Conservation (phyloP, 768 basidiomycete genomes). For the Mycena rebaudengoi region DNA sequence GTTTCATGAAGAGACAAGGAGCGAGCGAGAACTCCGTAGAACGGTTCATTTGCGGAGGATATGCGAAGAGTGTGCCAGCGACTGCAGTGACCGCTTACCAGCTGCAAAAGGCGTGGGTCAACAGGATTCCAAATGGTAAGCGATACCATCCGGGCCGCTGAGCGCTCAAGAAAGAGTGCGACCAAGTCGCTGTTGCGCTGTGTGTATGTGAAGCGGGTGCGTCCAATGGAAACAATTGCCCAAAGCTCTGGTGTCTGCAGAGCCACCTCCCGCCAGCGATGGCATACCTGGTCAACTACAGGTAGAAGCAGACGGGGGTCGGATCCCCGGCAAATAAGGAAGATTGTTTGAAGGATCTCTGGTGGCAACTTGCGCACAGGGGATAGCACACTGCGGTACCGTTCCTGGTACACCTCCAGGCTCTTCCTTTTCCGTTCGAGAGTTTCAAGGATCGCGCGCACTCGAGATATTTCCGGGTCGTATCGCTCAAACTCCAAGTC, state of each 20-base stretch:
- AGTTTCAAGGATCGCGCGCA: constrained; percentile 8
- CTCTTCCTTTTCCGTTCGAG: background rate
- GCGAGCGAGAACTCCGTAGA: no score
- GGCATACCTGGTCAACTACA: constrained; percentile 18
- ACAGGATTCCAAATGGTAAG: constrained; percentile 5
- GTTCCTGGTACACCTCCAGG: constrained; percentile 8
- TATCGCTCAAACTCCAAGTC: constrained; percentile 9
- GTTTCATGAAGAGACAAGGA: background rate
- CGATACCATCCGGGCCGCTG: background rate
- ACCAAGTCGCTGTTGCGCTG: constrained; percentile 7
- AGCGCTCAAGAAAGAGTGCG: constrained; percentile 23
- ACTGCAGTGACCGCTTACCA: background rate
- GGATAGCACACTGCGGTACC: constrained; percentile 8
- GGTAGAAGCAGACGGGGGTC: constrained; percentile 4
- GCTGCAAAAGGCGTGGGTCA: background rate
- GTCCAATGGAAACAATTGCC: constrained; percentile 21
- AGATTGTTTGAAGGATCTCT: constrained; percentile 19
- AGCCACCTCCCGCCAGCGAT: constrained; percentile 18
- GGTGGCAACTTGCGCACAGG: constrained; percentile 22
- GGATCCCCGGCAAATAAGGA: background rate
- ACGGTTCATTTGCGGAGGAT: background rate
- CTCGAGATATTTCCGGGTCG: constrained; percentile 15
- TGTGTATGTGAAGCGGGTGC: constrained; percentile 9
- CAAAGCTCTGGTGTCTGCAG: constrained; percentile 11
- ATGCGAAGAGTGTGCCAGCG: constrained; percentile 15